Base-by-base conservation (phyloP, 768 basidiomycete genomes). In the Neoboletus magnificus region DNA sequence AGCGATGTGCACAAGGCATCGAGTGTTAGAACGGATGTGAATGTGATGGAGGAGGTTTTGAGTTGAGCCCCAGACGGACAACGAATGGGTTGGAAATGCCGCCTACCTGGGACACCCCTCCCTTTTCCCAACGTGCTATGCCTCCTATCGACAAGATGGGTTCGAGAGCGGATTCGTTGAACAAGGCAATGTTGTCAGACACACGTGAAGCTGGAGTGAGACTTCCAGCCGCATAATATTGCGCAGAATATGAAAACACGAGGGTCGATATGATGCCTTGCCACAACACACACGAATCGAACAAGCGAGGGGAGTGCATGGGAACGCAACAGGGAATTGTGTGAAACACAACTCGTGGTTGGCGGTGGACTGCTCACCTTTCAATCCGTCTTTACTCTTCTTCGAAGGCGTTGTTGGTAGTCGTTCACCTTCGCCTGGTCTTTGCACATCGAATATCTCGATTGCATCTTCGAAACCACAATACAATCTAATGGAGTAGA, bases 401-500 rank as follows among this genome's bases (percentile, higher is more conserved):
- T 85, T 86, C n/a, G n/a, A n/a, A n/a, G n/a, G n/a, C n/a, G n/a
- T n/a, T 1, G 89, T 93, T 16, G 74, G 78, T 4, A 93, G 60
- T 2, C 94, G 80, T 0, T 77, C 79, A 2, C 91, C 90, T 61
- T 83, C 80, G 1, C 93, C 91, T 0, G 93, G 93, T 25, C 71
- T 70, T 12, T 79, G 73, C 6, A 95, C 68, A 62, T 94, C 90
- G 65, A 95, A 91, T 16, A 93, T 78, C 68, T 94, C 93, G 48
- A 96, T 88, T 7, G 91, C 87, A 60, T 86, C 82, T 68, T 92
- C 87, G 56, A 87, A 89, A 0, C 93, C 92, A 65, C 93, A 93
- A 69, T 93, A 96, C 2, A 96, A 69, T 61, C 92, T 63, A 15
- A 30, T 12, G 16, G 35, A 43, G 41, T 40, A 5, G 33, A 23